These are phyloP conservation scores for Auricularia auricula-judae DNA, from an alignment of 768 basidiomycete genomes.

Conservation along the genomic window DNA sequence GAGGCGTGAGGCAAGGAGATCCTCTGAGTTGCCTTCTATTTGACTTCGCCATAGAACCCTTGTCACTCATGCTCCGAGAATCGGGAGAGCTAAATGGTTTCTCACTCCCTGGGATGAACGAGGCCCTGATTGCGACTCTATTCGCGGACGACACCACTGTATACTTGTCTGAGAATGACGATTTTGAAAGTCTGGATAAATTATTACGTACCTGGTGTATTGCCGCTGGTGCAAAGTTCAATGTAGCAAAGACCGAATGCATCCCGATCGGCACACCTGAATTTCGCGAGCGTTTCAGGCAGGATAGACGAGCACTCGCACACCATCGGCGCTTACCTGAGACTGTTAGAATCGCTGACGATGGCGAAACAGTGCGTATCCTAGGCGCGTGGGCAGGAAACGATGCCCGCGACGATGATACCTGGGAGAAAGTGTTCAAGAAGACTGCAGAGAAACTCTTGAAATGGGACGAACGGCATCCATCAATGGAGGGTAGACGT, in stretches of 20 bases:
- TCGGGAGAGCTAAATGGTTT: conserved; percentile 11
- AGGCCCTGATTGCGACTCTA: conserved; percentile 9
- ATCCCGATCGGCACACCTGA: conserved; percentile 21
- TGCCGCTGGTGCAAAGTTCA: conserved; percentile 31
- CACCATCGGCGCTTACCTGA: background rate
- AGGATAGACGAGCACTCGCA: conserved; percentile 1
- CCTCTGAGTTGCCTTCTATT: conserved; percentile 28
- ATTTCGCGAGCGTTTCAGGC: conserved; percentile 8
- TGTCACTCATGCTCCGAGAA: conserved; percentile 22
- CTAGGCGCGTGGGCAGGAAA: conserved; percentile 19
- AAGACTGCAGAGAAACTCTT: too few relatives aligned
- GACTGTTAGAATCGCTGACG: background rate
- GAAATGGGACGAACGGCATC: background rate
- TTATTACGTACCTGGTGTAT: conserved; percentile 30
- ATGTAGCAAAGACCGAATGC: conserved; percentile 28
- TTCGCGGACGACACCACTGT: conserved; percentile 26
- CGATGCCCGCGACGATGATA: background rate
- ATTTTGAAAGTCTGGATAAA: conserved; percentile 11
- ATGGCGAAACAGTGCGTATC: conserved; percentile 11
- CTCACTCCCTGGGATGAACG: conserved; percentile 7
- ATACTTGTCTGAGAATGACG: conserved; percentile 13
- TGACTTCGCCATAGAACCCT: conserved; percentile 10
- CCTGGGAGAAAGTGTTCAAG: conserved; percentile 2
- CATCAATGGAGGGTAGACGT: background rate
- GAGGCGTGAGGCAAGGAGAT: conserved; percentile 27